Conservation (phyloP, 768 basidiomycete species). For the Tubosaeta sp. region DNA sequence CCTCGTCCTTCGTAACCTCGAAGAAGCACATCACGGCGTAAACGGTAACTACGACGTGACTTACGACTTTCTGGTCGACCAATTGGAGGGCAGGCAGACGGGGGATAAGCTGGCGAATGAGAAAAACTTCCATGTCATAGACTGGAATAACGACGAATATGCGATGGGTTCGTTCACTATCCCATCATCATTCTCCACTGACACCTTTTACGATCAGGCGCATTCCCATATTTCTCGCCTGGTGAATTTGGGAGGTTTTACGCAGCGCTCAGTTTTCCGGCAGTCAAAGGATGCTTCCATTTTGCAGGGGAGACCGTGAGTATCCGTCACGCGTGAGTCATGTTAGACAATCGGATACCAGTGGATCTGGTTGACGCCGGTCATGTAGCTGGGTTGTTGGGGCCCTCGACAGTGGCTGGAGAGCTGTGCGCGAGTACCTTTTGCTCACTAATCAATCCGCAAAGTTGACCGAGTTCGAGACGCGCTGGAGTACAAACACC, state of each 20-base stretch:
- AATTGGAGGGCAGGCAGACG: conserved; percentile 5
- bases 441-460: conserved; percentile 8
- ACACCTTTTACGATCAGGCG: conserved; percentile 23
- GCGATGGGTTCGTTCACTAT: conserved; percentile 31
- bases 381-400: conserved; percentile 36
- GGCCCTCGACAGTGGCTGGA: conserved; percentile 36
- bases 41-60: neutral
- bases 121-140: conserved; percentile 26
- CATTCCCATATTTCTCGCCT: conserved; percentile 39
- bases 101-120: conserved; percentile 2
- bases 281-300: conserved; percentile 16
- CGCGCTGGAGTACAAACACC: conserved; percentile 22
- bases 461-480: conserved; percentile 16
- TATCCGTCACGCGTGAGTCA: conserved; percentile 12
- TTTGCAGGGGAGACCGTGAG: conserved; percentile 17
- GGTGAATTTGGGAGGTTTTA: conserved; percentile 35
- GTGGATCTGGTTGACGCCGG: conserved; percentile 10
- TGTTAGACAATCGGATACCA: neutral
- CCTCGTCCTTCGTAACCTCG: conserved; percentile 22
- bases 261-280: conserved; percentile 28
- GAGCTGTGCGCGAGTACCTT: conserved; percentile 28
- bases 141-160: conserved; percentile 32
- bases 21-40: conserved; percentile 14
- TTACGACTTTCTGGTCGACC: conserved; percentile 15
- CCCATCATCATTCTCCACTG: neutral